These are phyloP conservation scores for Trametes hirsuta DNA, from an alignment of 1,284 basidiomycete species.

Conservation along the genomic window DNA sequence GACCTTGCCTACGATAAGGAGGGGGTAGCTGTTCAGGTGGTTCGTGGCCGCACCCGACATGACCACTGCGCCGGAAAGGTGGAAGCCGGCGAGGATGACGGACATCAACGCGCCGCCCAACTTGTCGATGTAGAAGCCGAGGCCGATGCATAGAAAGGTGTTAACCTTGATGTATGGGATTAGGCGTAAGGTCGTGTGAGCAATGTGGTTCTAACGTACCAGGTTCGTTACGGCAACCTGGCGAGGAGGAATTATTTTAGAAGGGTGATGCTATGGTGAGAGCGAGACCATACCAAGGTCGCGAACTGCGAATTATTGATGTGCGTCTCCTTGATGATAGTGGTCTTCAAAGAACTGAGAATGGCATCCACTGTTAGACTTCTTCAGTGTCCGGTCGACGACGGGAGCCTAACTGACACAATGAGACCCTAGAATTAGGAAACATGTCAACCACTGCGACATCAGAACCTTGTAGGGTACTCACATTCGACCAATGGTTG, in stretches of 20 bases:
- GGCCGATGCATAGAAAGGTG: constrained; percentile 45
- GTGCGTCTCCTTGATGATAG: constrained; percentile 45
- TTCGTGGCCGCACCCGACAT: constrained; percentile 47
- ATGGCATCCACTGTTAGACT: neutral
- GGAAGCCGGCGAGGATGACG: constrained; percentile 41
- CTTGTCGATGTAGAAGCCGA: constrained; percentile 49
- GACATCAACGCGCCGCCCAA: constrained; percentile 45
- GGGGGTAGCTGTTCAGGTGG: constrained; percentile 43
- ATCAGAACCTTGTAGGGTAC: neutral
- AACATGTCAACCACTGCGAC: neutral
- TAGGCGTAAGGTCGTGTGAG: neutral
- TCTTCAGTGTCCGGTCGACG: neutral
- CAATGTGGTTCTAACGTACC: constrained; percentile 27
- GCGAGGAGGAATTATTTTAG: neutral
- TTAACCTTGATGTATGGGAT: constrained; percentile 38
- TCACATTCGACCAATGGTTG: constrained; percentile 51
- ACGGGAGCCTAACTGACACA: constrained; percentile 33
- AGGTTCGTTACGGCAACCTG: constrained; percentile 48
- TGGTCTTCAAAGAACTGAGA: constrained; percentile 44
- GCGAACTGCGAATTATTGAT: constrained; percentile 53
- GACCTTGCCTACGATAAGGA: constrained; percentile 47
- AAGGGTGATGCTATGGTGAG: neutral
- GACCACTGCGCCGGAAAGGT: constrained; percentile 39
- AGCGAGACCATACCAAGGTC: constrained; percentile 35
- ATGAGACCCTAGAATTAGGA: constrained; percentile 41